phyloP scores from a whole-genome alignment of 2,329 filamentous ascomycete genomes.

The Trichoderma koningii region DNA sequence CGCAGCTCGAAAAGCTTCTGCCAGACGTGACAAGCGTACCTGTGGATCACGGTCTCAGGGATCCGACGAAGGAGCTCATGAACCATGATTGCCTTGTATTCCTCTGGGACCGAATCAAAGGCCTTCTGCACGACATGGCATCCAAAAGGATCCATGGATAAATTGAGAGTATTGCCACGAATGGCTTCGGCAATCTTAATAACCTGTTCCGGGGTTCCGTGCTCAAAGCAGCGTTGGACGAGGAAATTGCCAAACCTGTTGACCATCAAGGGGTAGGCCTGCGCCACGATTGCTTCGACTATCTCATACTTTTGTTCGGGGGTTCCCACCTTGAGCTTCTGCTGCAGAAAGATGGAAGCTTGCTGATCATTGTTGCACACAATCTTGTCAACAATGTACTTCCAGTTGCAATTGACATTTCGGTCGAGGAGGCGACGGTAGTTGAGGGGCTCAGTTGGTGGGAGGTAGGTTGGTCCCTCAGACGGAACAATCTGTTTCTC shows the following conservation, averaged over 20 bases:
- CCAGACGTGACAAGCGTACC: constrained; percentile 99
- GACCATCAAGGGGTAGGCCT: constrained; percentile 94
- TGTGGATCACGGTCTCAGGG: constrained; percentile 95
- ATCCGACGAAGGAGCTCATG: constrained; percentile 93
- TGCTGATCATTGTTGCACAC: constrained; percentile 99
- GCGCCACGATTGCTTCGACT: constrained; percentile 90
- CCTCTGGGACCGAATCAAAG: constrained; percentile 94
- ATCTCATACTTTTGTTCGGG: constrained; percentile 96
- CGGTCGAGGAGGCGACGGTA: constrained; percentile 93
- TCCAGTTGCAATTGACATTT: constrained; percentile 98
- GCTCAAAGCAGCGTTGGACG: constrained; percentile 97
- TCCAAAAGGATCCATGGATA: constrained; percentile 98
- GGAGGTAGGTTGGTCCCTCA: constrained; percentile 75
- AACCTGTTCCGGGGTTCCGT: constrained; percentile 91
- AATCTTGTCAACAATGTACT: constrained; percentile 99
- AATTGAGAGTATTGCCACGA: constrained; percentile 85
- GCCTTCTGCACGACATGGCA: constrained; percentile 99
- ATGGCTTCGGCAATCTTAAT: constrained; percentile 93
- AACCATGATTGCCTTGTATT: constrained; percentile 99
- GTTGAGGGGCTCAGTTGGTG: constrained; percentile 88
- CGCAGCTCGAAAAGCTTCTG: constrained; percentile 98
- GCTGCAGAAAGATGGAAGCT: constrained; percentile 96
- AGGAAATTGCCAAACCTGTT: constrained; percentile 99
- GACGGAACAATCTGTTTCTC: constrained; percentile 47
- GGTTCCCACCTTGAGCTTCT: constrained; percentile 97